Evolutionary conservation across 2,329 filamentous ascomycete genomes (phyloP), one percentile per base, ranked within the genome.

Genomic region (Gaeumannomyces sp.): DNA sequence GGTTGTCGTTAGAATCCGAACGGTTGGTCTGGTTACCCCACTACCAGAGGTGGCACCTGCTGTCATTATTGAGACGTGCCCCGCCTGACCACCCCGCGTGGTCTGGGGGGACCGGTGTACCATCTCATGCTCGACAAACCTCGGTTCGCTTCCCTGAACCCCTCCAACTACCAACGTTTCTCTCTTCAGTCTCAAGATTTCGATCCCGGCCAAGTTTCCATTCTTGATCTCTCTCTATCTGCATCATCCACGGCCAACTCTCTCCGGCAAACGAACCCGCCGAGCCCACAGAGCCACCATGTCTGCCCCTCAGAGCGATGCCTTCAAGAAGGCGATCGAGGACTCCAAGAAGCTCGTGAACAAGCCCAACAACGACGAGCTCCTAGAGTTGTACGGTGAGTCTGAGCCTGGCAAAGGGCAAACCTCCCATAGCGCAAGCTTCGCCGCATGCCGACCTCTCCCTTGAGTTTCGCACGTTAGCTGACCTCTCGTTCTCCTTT

Each of bases 301-400:
- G 80, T 74, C 76, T 72, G 66, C 72, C 69, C 65, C 74, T 64
- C 76, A 76, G 71, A 78, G 72, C 70, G 73, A 75, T 64, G 80
- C 77, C 66, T 88, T 87, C 79, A 71, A 84, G 69, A 80, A 78
- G 75, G 87, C 87, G 67, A 80, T 83, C 71, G 74, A 73, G 69
- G 87, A 90, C 77, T 86, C 84, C 78, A 86, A 85, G 78, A 88
- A 89, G 83, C 82, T 91, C 69, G 85, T 84, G 70, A 75, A 79
- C 69, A 89, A 88, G 83, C 88, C 88, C 64, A 74, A 69, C 73
- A 84, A 86, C 77, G 81, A 86, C 27, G 85, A 91, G 69, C 81
- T 90, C 61, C 85, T 92, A 71, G 77, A 86, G 72, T 78, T 86
- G 70, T 86, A 86, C 73, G 82, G 84, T 85, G 73, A 66, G 82